These are phyloP conservation scores for Pyrenophora teres DNA, from an alignment of 2,329 filamentous ascomycete genomes.

Conservation along the genomic window DNA sequence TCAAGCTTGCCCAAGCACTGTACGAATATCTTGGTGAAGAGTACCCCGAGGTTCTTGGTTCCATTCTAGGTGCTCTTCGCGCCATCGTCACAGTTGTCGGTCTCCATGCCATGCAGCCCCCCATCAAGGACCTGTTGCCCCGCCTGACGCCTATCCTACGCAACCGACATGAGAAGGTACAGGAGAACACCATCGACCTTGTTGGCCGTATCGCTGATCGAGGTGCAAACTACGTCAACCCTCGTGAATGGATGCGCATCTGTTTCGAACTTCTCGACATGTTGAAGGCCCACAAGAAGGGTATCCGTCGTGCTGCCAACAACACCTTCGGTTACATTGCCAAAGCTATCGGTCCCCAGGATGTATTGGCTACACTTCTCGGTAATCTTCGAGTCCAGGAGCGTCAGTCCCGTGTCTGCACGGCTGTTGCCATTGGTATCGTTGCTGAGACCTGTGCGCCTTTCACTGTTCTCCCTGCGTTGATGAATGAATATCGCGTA, in stretches of 20 bases:
- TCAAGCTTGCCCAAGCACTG: constrained; percentile 89
- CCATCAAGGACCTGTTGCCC: constrained; percentile 93
- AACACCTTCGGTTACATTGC: constrained; percentile 99
- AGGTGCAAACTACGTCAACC: constrained; percentile 94
- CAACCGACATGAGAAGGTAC: constrained; percentile 98
- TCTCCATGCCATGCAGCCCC: constrained; percentile 97
- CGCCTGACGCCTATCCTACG: constrained; percentile 96
- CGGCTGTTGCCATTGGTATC: constrained; percentile 96
- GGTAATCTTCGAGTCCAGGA: constrained; percentile 98
- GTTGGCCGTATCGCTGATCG: constrained; percentile 97
- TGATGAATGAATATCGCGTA: constrained; percentile 99
- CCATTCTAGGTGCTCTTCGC: constrained; percentile 90
- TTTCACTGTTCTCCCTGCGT: constrained; percentile 94
- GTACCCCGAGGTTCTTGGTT: constrained; percentile 96
- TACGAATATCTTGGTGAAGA: constrained; percentile 99
- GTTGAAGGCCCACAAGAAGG: constrained; percentile 99
- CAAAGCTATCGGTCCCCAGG: constrained; percentile 97
- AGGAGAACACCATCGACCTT: constrained; percentile 98
- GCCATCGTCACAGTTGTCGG: constrained; percentile 98
- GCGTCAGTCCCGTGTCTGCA: constrained; percentile 97
- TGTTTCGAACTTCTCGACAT: constrained; percentile 99
- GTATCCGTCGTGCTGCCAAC: constrained; percentile 95
- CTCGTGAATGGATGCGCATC: constrained; percentile 99
- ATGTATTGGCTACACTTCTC: constrained; percentile 91
- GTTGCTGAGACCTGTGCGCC: constrained; percentile 98